Evolutionary conservation across 1,284 basidiomycete species (phyloP).

Genomic region (Puccinia brachypodii): DNA sequence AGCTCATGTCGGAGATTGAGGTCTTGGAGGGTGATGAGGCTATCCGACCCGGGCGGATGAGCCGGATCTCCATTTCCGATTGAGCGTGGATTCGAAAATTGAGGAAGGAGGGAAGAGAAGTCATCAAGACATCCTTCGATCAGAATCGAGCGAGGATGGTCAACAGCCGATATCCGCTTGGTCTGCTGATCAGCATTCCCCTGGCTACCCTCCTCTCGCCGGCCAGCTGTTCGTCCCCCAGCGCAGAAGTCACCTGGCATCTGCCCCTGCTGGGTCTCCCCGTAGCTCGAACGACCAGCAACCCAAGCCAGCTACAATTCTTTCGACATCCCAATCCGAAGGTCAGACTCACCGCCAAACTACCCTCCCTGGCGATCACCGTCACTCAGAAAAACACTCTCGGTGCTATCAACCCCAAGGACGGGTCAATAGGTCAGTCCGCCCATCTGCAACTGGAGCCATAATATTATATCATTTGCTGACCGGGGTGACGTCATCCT

Average conservation of each 20-base stretch:
- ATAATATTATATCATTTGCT: neutral
- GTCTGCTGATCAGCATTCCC: neutral
- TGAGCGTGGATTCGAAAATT: neutral
- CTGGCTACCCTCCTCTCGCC: neutral
- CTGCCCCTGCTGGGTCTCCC: constrained; percentile 39
- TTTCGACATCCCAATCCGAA: constrained; percentile 36
- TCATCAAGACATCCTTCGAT: neutral
- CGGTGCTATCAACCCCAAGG: constrained; percentile 34
- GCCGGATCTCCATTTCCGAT: neutral
- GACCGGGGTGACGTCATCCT: neutral
- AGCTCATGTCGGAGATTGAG: too few relatives aligned
- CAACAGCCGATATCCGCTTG: neutral
- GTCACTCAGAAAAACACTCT: constrained; percentile 36
- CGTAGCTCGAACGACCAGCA: neutral
- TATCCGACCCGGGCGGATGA: too few relatives aligned
- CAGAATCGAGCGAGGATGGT: neutral
- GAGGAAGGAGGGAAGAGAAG: neutral
- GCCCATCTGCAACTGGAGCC: neutral
- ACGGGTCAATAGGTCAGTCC: constrained; percentile 35
- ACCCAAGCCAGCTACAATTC: constrained; percentile 23
- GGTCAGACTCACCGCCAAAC: constrained; percentile 26
- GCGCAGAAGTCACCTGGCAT: constrained; percentile 37
- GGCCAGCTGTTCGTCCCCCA: neutral
- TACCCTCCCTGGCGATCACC: constrained; percentile 36
- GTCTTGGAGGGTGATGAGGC: too few relatives aligned